These are phyloP conservation scores for Oryza punctata DNA, from an alignment of 176 grass and related monocot species.

Conservation along the genomic window DNA sequence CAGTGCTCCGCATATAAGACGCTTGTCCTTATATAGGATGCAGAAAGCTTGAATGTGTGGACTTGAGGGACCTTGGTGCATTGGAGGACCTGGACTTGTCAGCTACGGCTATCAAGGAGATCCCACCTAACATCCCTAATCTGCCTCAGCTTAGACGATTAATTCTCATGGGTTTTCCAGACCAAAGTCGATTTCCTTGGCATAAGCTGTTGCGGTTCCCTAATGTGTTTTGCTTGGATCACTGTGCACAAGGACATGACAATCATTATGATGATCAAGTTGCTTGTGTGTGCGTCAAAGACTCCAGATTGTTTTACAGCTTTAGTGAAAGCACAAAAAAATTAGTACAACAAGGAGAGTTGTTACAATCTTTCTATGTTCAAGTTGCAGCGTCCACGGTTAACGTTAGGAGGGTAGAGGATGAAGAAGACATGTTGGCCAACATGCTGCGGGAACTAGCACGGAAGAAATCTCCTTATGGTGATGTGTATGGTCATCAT, in stretches of 20 bases:
- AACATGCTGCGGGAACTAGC: not conserved
- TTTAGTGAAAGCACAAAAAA: rapidly evolving
- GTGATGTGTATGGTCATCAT: rapidly evolving
- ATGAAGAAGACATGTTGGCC: not conserved
- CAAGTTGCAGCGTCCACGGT: not conserved
- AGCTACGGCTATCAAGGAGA: constrained; percentile 8
- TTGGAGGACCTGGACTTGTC: constrained; percentile 32
- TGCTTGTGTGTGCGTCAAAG: not conserved
- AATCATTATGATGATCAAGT: not conserved
- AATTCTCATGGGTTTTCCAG: not conserved
- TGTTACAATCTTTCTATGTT: constrained; percentile 15
- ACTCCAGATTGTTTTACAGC: constrained; percentile 19
- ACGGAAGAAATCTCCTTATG: not conserved
- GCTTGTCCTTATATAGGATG: not conserved
- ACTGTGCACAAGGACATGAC: not conserved
- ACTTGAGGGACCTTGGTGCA: constrained; percentile 15
- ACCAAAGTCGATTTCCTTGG: constrained; percentile 22
- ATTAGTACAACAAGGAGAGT: rapidly evolving
- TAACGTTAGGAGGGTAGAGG: not conserved
- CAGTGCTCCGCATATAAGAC: not conserved
- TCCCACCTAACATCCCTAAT: not conserved
- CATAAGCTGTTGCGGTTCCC: not conserved
- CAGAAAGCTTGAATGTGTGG: not conserved
- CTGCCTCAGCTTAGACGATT: not conserved
- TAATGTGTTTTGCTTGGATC: constrained; percentile 21